Base-by-base conservation (phyloP, 1,284 basidiomycete genomes). In the Phaffia rhodozyma region DNA sequence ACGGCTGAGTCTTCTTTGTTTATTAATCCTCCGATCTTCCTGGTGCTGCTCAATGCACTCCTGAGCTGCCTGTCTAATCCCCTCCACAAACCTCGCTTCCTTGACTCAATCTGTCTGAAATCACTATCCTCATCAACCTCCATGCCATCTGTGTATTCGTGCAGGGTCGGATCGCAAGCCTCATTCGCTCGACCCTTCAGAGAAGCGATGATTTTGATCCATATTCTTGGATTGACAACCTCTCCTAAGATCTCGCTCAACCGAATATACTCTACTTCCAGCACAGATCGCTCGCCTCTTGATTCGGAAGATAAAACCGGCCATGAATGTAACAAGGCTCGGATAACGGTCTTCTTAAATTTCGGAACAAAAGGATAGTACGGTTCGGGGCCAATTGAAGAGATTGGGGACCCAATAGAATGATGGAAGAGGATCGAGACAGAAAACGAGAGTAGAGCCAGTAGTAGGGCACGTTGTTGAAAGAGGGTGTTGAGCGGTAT, bases 381-480 rank as follows among this genome's bases (percentile, higher is more conserved):
- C 18, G 54, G n/a, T 55, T 34, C 7, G 27, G 54, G 54, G 18
- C 25, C 23, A 27, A 5, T 27, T 43, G 47, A 52, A 38, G 38
- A 47, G n/a, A 25, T 23, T 53, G 32, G 43, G 43, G 55, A 25
- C 27, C 32, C 32, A 48, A 47, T 27, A 21, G 54, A 2, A 30
- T 27, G 30, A 16, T 38, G 29, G 61, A n/a, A 58, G 27, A 60
- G 53, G 18, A 65, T 51, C 6, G 53, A 20, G 4, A 48, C 7
- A 25, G 48, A 48, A 25, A 65, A 65, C 9, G 54, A 55, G 30
- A 65, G 47, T 5, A 65, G 48, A 21, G 53, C 13, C n/a, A 55
- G 58, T 11, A 65, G 43, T 20, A 65, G 63, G 3, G 63, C 51
- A n/a, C 57, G 63, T n/a, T 53, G 43, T 34, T 54, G 58, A 6